Base-by-base conservation (phyloP, 2,329 filamentous ascomycete species). In the Furcasterigmium furcatum region DNA sequence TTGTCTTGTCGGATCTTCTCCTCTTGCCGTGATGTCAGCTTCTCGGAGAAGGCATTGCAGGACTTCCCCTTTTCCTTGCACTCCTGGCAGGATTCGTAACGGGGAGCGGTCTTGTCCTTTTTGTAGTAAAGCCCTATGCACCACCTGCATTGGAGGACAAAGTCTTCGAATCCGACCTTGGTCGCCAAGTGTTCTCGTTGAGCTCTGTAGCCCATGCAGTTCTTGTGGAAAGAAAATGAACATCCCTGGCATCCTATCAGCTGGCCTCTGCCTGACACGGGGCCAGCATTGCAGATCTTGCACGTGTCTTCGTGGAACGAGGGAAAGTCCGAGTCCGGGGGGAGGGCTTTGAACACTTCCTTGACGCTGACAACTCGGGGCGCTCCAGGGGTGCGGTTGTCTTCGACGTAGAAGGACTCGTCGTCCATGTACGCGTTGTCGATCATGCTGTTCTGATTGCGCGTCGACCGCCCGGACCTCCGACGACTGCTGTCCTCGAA, bases 211-310 rank as follows among this genome's bases (percentile, higher is more conserved):
- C 92, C 91, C 22, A 99, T 74, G 59, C 94, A 99, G 34, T 69
- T 70, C 62, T 88, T 89, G 66, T 99, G 94, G 55, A 90, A 96
- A 0, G 87, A 77, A 40, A 85, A 73, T 2, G 85, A 90, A 62
- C 94, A 99, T 24, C 94, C 94, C 67, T 99, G 95, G 55, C 94
- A 99, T 58, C 85, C 84, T 27, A 99, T 77, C 20, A 99, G 71
- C 32, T 79, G 73, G 1, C 88, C 90, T 58, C 84, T 85, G 46
- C 72, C 76, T 1, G 68, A 63, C 19, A 75, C 70, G 9, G 77
- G 76, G 14, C 63, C 66, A n/a, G 70, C 66, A 40, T 67, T 70
- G 59, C 94, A 99, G 3, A 82, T 77, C 53, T 88, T 84, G 62
- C 94, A 99, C 8, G 70, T 71, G 34, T 79, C 71, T 39, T 77